These are phyloP conservation scores for Lasiosphaeria miniovina DNA, from an alignment of 495 filamentous ascomycete species.

Conservation along the genomic window DNA sequence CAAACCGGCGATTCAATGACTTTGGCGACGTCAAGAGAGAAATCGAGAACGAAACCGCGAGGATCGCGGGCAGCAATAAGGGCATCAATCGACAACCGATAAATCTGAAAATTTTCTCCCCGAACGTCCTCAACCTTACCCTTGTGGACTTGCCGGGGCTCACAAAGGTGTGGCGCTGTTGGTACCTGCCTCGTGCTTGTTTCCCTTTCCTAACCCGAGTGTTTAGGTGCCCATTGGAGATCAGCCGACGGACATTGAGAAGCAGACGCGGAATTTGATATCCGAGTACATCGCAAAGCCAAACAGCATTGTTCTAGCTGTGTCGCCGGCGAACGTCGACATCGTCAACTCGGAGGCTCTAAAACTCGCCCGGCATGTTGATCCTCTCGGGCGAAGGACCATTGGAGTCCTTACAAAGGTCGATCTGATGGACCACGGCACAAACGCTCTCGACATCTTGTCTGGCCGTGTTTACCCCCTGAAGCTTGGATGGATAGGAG, in stretches of 20 bases:
- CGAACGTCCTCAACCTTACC: constrained; percentile 93
- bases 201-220: constrained; percentile 10
- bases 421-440: constrained; percentile 98
- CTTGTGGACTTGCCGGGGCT: constrained; percentile 94
- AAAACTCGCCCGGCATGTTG: constrained; percentile 95
- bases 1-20: constrained; percentile 84
- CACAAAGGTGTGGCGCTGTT: constrained; percentile 68
- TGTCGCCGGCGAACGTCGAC: constrained; percentile 97
- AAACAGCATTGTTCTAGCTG: constrained; percentile 95
- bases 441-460: constrained; percentile 95
- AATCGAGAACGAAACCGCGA: constrained; percentile 93
- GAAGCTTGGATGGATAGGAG: constrained; percentile 96
- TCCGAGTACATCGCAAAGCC: constrained; percentile 99
- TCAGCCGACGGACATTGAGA: constrained; percentile 97
- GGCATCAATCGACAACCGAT: constrained; percentile 97
- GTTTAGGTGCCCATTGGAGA: constrained; percentile 90
- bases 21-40: constrained; percentile 91
- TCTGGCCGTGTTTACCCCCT: constrained; percentile 94
- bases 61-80: constrained; percentile 96
- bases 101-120: constrained; percentile 98
- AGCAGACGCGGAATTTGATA: constrained; percentile 95
- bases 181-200: constrained; percentile 1
- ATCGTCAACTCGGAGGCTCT: constrained; percentile 97
- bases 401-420: constrained; percentile 97
- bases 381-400: constrained; percentile 89